Conservation (phyloP, 139 green algal genomes). For the Medakamo hakoo region DNA sequence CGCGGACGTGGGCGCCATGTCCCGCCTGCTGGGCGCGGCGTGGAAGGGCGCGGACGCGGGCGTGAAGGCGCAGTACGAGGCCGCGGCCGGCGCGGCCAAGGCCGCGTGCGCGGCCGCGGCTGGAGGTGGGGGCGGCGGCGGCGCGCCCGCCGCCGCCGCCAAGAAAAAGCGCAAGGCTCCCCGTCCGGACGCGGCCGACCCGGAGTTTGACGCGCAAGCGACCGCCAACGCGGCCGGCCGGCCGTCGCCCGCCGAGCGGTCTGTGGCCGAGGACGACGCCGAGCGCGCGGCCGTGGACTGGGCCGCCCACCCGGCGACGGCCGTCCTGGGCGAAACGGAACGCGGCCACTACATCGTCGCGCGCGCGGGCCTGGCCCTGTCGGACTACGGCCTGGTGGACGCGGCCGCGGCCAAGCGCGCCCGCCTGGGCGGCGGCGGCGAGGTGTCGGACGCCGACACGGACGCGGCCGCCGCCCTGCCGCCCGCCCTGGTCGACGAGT, state of each 20-base stretch:
- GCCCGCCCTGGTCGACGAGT: not conserved
- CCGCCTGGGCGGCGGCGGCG: too few species aligned
- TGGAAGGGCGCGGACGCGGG: not conserved
- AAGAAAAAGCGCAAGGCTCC: not conserved
- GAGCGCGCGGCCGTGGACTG: slow-evolving; percentile 10
- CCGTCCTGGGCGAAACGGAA: slow-evolving; percentile 6
- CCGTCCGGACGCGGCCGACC: not conserved
- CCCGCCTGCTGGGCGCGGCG: not conserved
- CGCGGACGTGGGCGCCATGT: not conserved
- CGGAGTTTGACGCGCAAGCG: not conserved
- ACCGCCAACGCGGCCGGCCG: too few species aligned
- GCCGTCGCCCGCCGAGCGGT: too few species aligned
- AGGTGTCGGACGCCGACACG: too few species aligned
- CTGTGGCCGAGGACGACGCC: slow-evolving; percentile 7
- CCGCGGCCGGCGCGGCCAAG: too few species aligned
- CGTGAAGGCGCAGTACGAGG: not conserved
- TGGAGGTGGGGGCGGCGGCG: too few species aligned
- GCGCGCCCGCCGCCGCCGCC: too few species aligned
- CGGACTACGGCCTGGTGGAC: slow-evolving; percentile 8
- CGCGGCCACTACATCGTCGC: slow-evolving; percentile 6
- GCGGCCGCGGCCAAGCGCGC: not conserved
- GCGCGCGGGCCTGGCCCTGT: slow-evolving; percentile 1
- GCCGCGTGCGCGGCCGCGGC: too few species aligned
- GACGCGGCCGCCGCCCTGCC: not conserved
- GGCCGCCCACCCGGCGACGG: not conserved